Evolutionary conservation across 2,329 filamentous ascomycete species (phyloP).

Genomic region (Fusarium burgessii): DNA sequence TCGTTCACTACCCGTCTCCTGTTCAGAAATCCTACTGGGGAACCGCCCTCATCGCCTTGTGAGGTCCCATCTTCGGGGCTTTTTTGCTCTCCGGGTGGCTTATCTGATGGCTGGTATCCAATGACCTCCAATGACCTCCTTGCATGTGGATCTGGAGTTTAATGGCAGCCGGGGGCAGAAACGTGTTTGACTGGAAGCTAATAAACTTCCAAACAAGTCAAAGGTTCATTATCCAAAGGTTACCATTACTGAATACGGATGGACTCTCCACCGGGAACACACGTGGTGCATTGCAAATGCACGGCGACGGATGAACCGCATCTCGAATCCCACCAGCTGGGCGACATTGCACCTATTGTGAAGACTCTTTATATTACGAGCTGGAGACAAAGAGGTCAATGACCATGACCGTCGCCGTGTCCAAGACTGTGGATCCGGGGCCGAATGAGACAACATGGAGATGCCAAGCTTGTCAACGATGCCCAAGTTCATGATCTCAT

Average conservation of each 20-base stretch:
- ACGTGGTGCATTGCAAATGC: slow-evolving; percentile 46
- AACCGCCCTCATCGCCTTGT: slow-evolving; percentile 10
- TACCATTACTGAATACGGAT: slow-evolving; percentile 4
- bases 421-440: slow-evolving; percentile 24
- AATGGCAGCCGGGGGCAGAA: slow-evolving; percentile 16
- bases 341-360: slow-evolving; percentile 10
- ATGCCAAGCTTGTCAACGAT: background rate
- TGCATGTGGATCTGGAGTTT: slow-evolving; percentile 15
- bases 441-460: background rate
- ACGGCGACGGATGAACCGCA: slow-evolving; percentile 44
- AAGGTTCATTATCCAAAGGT: background rate
- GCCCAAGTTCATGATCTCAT: slow-evolving; percentile 23
- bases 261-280: slow-evolving; percentile 33
- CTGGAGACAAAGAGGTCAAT: slow-evolving; percentile 15
- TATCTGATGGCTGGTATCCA: slow-evolving; percentile 4
- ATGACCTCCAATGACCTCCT: slow-evolving; percentile 3
- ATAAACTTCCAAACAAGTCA: background rate
- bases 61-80: slow-evolving; percentile 5
- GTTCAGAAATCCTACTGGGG: slow-evolving; percentile 28
- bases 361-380: slow-evolving; percentile 3
- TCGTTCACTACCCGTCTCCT: slow-evolving; percentile 31
- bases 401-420: background rate
- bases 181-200: slow-evolving; percentile 19
- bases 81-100: slow-evolving; percentile 20
- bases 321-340: slow-evolving; percentile 40